phyloP scores from a whole-genome alignment of 108 stramenopile species.

The Cafeteria roenbergensis region DNA sequence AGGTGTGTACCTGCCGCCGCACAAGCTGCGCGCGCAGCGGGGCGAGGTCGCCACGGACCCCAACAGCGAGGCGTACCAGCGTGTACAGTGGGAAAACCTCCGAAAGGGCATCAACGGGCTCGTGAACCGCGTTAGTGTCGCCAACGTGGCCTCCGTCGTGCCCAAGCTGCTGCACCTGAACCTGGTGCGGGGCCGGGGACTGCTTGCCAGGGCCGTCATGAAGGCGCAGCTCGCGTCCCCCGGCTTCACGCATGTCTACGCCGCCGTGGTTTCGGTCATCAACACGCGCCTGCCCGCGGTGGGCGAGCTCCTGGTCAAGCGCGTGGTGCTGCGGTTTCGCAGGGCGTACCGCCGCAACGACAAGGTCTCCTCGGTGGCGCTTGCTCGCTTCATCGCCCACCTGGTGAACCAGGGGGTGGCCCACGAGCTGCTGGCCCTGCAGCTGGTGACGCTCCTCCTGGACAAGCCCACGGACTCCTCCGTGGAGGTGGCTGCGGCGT shows the following conservation, averaged over 20 bases:
- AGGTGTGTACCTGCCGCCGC: neutral
- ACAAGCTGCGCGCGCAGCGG: neutral
- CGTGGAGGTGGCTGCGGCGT: conserved; percentile 83
- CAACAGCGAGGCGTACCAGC: conserved; percentile 46
- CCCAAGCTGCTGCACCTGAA: conserved; percentile 80
- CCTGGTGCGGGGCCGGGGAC: conserved; percentile 77
- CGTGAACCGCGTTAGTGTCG: conserved; percentile 77
- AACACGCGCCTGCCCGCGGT: conserved; percentile 91
- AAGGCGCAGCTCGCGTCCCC: conserved; percentile 75
- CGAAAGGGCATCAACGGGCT: conserved; percentile 83
- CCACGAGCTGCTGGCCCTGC: conserved; percentile 83
- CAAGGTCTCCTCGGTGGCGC: conserved; percentile 62
- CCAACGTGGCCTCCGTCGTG: conserved; percentile 77
- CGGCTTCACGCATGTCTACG: conserved; percentile 58
- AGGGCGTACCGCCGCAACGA: conserved; percentile 69
- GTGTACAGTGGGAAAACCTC: conserved; percentile 69
- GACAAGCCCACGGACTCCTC: conserved; percentile 88
- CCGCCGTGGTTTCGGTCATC: conserved; percentile 76
- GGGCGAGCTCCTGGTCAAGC: conserved; percentile 73
- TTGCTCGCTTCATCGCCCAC: conserved; percentile 77
- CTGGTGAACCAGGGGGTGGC: conserved; percentile 89
- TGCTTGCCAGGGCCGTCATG: conserved; percentile 65
- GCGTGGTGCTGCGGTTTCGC: conserved; percentile 71
- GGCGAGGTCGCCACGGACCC: neutral
- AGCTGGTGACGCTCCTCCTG: conserved; percentile 78